A percentile compares a stretch with the other conserved stretches of the same genome.
phyloP scores from a whole-genome alignment of 2,329 filamentous ascomycete species.

The Fusarium sp. region DNA sequence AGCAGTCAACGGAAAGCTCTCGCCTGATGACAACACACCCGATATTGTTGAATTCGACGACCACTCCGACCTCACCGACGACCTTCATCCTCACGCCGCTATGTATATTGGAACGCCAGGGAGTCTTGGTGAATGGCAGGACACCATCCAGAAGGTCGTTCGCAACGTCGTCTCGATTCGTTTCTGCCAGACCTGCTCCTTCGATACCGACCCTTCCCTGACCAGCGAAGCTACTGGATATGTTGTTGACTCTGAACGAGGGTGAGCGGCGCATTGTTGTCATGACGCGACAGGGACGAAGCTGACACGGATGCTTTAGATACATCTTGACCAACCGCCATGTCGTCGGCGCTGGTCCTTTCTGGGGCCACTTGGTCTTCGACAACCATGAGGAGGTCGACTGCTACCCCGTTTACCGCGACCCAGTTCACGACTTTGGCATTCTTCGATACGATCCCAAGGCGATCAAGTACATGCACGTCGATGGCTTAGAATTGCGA shows the following conservation, averaged over 20 bases:
- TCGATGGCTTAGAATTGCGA: conserved; percentile 81
- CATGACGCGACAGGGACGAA: background rate
- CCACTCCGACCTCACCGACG: conserved; percentile 55
- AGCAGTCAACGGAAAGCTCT: conserved; percentile 59
- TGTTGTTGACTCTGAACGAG: conserved; percentile 92
- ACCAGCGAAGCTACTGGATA: conserved; percentile 98
- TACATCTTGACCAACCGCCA: conserved; percentile 91
- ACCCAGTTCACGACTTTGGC: conserved; percentile 98
- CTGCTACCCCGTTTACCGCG: conserved; percentile 95
- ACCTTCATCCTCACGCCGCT: conserved; percentile 47
- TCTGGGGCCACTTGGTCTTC: conserved; percentile 98
- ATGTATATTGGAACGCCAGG: conserved; percentile 52
- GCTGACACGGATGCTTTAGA: conserved; percentile 44
- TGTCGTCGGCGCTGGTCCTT: conserved; percentile 93
- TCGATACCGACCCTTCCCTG: conserved; percentile 95
- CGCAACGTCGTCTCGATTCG: conserved; percentile 98
- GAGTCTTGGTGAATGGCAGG: conserved; percentile 81
- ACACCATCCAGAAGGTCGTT: conserved; percentile 92
- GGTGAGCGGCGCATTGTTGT: conserved; percentile 60
- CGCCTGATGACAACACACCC: conserved; percentile 61
- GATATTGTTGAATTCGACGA: conserved; percentile 54
- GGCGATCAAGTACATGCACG: conserved; percentile 96
- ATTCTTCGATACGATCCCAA: conserved; percentile 96
- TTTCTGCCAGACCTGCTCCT: conserved; percentile 97
- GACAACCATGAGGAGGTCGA: conserved; percentile 99